Base-by-base conservation (phyloP, 306 rosid genomes). In the Lupinus albus region DNA sequence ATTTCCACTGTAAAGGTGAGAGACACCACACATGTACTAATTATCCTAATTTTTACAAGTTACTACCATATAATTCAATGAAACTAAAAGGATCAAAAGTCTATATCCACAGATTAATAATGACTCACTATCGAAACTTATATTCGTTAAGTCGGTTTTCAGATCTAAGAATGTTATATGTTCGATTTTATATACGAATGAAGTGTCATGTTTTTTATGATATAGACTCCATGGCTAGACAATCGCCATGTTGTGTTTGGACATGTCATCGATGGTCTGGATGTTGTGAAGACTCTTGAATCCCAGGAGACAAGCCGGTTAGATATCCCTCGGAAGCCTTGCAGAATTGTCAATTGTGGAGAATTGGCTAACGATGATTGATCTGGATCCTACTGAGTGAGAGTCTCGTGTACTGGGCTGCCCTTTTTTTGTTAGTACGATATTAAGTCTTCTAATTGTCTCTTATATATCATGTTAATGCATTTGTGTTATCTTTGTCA, bases 191-290 rank as follows among this genome's bases (percentile, higher is more conserved):
- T 59, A 46, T 8, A 21, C 35, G 10, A 44, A 57, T 42, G 46
- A 13, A 47, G 50, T 76, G 63, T 80, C 12, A n/a, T 71, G 8
- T 7, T 74, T 74, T 61, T 76, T 72, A 25, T 76, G 64, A 64
- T 77, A 75, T 50, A 92, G 98, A 92, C 95, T 74, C 96, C 89
- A 3, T 92, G 98, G 98, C 74, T 92, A 82, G 98, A 92, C 82
- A 76, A 89, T 75, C 89, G 91, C 39, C 96, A 92, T 30, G 96
- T 92, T 36, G 96, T 92, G 68, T 87, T 89, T 49, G 95, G 95
- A 53, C 86, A 89, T 6, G 84, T 92, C 42, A 57, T 86, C 25
- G 96, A 89, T 47, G 95, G 95, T 71, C 69, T 89, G 82, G 94
- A 89, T 77, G 79, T 92, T 55, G 88, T 87, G 70, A 64, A 38